These are phyloP conservation scores for Penicillium frequentans DNA, from an alignment of 2,329 filamentous ascomycete genomes.

Conservation along the genomic window DNA sequence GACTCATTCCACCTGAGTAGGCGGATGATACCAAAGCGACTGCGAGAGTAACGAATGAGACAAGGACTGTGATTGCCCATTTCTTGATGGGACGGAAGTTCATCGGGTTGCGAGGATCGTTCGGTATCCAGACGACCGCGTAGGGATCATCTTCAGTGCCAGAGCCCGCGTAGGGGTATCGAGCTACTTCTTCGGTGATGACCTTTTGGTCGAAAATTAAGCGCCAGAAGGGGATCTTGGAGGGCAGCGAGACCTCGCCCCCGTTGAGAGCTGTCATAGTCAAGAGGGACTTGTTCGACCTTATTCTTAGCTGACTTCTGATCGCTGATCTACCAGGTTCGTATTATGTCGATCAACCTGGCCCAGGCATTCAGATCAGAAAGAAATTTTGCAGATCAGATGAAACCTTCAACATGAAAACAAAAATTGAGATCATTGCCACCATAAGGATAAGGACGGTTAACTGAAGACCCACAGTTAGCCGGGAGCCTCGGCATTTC, in stretches of 20 bases:
- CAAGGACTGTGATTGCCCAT: conserved; percentile 38
- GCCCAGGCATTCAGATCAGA: not conserved
- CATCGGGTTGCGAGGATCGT: conserved; percentile 44
- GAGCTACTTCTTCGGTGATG: conserved; percentile 30
- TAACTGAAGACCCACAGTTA: conserved; percentile 12
- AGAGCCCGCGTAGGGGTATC: conserved; percentile 32
- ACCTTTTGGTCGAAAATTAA: conserved; percentile 31
- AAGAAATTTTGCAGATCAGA: not conserved
- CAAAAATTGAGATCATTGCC: conserved; percentile 1
- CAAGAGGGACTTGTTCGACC: not conserved
- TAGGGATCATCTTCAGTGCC: conserved; percentile 43
- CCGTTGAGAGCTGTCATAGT: conserved; percentile 7
- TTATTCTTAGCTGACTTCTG: not conserved
- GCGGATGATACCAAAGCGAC: conserved; percentile 43
- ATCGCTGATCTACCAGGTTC: not conserved
- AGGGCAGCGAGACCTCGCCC: conserved; percentile 15
- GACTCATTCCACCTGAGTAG: conserved; percentile 36
- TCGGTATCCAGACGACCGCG: conserved; percentile 39
- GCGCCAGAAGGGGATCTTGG: conserved; percentile 32
- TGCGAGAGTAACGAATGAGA: conserved; percentile 38
- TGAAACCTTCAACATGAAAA: not conserved
- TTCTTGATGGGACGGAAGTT: conserved; percentile 34
- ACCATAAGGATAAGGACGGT: not conserved
- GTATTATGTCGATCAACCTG: conserved; percentile 1
- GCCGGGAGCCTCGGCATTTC: conserved; percentile 11